phyloP scores from a whole-genome alignment of 176 grass and related monocot species.

The Triticum urartu region DNA sequence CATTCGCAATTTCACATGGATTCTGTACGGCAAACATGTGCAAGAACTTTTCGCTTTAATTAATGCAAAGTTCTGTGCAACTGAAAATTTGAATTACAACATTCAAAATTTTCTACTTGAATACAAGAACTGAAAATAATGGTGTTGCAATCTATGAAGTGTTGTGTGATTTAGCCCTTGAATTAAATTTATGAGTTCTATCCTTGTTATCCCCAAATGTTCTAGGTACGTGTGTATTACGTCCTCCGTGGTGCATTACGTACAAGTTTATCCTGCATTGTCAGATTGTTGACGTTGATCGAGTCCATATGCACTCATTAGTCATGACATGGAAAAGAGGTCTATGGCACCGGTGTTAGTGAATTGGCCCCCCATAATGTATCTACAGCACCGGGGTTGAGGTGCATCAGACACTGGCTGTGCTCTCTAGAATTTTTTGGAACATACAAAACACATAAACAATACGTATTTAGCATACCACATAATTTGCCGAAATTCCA shows the following conservation, averaged over 20 bases:
- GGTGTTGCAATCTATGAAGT: no score
- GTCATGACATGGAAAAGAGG: no score
- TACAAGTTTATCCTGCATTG: no score
- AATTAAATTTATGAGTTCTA: no score
- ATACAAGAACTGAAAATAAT: no score
- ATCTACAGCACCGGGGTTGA: background rate
- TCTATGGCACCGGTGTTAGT: background rate
- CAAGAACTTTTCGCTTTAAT: background rate
- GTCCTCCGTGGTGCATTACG: no score
- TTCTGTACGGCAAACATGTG: background rate
- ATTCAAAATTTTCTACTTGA: background rate
- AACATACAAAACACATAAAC: background rate
- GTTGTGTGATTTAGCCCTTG: no score
- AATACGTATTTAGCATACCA: background rate
- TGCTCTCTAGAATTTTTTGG: background rate
- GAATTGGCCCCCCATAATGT: background rate
- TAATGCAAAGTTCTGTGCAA: background rate
- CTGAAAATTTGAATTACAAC: background rate
- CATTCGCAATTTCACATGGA: background rate
- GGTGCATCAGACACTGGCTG: background rate
- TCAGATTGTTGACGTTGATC: no score
- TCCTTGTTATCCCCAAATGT: no score
- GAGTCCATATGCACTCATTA: no score
- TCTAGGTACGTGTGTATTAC: no score
- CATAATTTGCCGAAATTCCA: background rate